A percentile compares a stretch with the other conserved stretches of the same genome.
Conservation (phyloP, 192 early-diverging fungal species). For the Linnemannia elongata region DNA sequence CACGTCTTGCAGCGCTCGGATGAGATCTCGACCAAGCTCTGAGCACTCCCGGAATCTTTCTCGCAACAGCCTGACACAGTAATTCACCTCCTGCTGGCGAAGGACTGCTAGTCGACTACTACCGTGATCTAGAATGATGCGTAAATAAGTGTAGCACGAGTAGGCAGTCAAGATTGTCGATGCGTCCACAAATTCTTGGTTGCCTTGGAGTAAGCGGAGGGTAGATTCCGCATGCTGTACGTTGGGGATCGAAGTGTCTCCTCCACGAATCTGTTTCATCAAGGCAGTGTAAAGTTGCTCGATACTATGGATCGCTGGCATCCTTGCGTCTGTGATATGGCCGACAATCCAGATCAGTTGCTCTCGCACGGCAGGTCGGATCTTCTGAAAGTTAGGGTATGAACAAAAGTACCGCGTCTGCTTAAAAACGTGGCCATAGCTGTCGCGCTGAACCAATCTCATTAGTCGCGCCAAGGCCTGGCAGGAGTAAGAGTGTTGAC, state of each 20-base stretch:
- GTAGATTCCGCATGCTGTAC: slow-evolving; percentile 61
- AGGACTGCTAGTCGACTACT: slow-evolving; percentile 44
- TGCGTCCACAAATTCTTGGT: slow-evolving; percentile 38
- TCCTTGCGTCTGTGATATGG: slow-evolving; percentile 63
- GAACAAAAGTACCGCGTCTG: slow-evolving; percentile 46
- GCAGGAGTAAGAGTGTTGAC: slow-evolving; percentile 57
- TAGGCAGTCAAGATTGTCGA: slow-evolving; percentile 29
- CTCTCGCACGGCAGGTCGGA: slow-evolving; percentile 27
- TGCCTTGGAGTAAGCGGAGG: slow-evolving; percentile 60
- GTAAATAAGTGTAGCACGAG: slow-evolving; percentile 42
- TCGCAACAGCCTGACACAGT: slow-evolving; percentile 65
- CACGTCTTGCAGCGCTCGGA: slow-evolving; percentile 75
- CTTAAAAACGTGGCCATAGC: slow-evolving; percentile 28
- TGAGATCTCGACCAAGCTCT: slow-evolving; percentile 74
- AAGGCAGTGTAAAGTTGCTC: slow-evolving; percentile 69
- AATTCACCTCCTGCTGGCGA: slow-evolving; percentile 63
- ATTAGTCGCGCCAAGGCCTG: slow-evolving; percentile 55
- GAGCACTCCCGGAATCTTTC: slow-evolving; percentile 72
- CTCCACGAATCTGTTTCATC: slow-evolving; percentile 72
- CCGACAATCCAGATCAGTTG: slow-evolving; percentile 74
- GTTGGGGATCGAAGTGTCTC: slow-evolving; percentile 66
- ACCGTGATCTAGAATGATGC: slow-evolving; percentile 69
- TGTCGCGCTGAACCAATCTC: slow-evolving; percentile 74
- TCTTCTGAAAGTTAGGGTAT: slow-evolving; percentile 32
- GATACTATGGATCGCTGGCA: slow-evolving; percentile 52